These are phyloP conservation scores for Kwoniella mangroviensis DNA, from an alignment of 768 basidiomycete genomes.

Conservation along the genomic window DNA sequence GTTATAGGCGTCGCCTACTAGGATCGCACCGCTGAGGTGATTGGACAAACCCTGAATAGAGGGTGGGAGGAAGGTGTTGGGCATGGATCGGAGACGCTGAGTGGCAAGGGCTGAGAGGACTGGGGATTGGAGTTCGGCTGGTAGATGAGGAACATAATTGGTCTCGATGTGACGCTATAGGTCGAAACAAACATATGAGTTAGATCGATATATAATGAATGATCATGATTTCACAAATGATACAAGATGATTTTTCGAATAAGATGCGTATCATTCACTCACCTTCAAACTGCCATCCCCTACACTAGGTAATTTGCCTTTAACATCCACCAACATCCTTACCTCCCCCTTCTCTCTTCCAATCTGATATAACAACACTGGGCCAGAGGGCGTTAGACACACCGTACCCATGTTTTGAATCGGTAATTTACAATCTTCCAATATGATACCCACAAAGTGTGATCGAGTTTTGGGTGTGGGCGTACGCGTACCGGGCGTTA, in stretches of 20 bases:
- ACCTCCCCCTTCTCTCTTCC: constrained; percentile 73
- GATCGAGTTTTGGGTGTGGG: constrained; percentile 63
- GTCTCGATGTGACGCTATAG: constrained; percentile 70
- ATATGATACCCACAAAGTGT: constrained; percentile 82
- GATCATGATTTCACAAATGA: too few species aligned
- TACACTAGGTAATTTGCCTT: constrained; percentile 73
- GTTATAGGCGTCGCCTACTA: constrained; percentile 96
- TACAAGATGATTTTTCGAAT: too few species aligned
- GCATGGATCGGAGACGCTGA: constrained; percentile 86
- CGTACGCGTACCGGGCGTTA: constrained; percentile 22
- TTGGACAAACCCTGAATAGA: constrained; percentile 67
- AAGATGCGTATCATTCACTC: constrained; percentile 32
- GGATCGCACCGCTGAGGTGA: constrained; percentile 62
- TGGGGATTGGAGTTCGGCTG: constrained; percentile 69
- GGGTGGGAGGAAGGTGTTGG: constrained; percentile 89
- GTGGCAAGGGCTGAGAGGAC: constrained; percentile 73
- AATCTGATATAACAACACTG: constrained; percentile 92
- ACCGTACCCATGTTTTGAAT: constrained; percentile 68
- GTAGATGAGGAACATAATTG: constrained; percentile 80
- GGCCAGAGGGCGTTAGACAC: constrained; percentile 78
- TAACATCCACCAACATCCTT: constrained; percentile 89
- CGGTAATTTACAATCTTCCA: constrained; percentile 70
- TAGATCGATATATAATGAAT: background rate
- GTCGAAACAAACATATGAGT: background rate
- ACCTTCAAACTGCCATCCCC: constrained; percentile 70